Evolutionary conservation across 2,329 filamentous ascomycete species (phyloP).

Genomic region (Aureobasidium vineae): DNA sequence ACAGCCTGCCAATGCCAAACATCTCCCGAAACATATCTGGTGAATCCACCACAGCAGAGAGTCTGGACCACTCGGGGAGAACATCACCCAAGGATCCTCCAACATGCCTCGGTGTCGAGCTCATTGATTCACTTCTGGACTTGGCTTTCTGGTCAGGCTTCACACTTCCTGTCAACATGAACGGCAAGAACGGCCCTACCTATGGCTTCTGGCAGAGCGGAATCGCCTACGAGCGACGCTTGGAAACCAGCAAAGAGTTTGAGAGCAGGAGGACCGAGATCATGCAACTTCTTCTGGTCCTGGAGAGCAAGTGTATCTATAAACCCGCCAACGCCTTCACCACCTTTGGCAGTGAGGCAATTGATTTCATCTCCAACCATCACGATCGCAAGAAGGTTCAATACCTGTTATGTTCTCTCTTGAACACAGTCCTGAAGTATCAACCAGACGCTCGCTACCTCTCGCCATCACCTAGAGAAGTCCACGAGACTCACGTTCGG

Average conservation of each 20-base stretch:
- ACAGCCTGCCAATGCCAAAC: not conserved
- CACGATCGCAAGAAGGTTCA: constrained; percentile 28
- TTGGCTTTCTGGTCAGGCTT: constrained; percentile 89
- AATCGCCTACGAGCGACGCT: constrained; percentile 87
- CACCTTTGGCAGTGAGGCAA: constrained; percentile 23
- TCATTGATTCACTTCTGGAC: constrained; percentile 86
- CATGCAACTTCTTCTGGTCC: constrained; percentile 75
- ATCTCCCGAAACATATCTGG: constrained; percentile 2
- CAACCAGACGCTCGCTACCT: constrained; percentile 84
- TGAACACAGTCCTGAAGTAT: constrained; percentile 95
- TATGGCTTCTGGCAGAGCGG: constrained; percentile 98
- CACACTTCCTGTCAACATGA: constrained; percentile 62
- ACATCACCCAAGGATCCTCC: not conserved
- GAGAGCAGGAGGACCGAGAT: constrained; percentile 94
- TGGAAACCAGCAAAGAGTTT: constrained; percentile 84
- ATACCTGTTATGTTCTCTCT: constrained; percentile 69
- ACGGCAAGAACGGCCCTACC: constrained; percentile 59
- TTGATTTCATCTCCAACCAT: constrained; percentile 27
- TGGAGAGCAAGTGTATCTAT: constrained; percentile 93
- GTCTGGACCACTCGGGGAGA: not conserved
- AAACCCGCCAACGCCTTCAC: constrained; percentile 60
- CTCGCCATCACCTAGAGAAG: constrained; percentile 27
- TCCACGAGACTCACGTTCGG: constrained; percentile 29
- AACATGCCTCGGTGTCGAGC: constrained; percentile 65
- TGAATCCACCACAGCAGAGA: constrained; percentile 52